Evolutionary conservation across 2,329 filamentous ascomycete species (phyloP).

Genomic region (Podosphaera aphanis): DNA sequence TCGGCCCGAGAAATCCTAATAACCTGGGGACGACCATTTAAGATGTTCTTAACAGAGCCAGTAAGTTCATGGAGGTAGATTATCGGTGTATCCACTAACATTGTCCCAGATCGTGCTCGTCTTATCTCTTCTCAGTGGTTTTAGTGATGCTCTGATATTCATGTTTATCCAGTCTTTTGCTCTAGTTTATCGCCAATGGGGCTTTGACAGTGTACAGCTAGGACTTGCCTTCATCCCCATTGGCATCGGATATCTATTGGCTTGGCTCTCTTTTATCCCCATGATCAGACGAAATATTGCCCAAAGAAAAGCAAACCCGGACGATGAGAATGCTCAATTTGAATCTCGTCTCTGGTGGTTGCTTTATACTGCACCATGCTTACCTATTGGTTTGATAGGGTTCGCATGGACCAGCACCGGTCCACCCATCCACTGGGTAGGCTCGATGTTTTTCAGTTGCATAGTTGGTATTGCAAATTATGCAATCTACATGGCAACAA

Average conservation of each 20-base stretch:
- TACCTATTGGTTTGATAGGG: slow-evolving; percentile 44
- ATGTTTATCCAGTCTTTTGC: slow-evolving; percentile 52
- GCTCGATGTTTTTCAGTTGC: slow-evolving; percentile 37
- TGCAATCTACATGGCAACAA: slow-evolving; percentile 48
- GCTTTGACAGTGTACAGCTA: slow-evolving; percentile 30
- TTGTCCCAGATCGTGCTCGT: slow-evolving; percentile 34
- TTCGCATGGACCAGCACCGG: slow-evolving; percentile 32
- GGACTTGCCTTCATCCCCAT: slow-evolving; percentile 43
- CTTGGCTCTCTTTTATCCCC: slow-evolving; percentile 34
- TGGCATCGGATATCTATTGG: slow-evolving; percentile 39
- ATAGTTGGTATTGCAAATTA: slow-evolving; percentile 54
- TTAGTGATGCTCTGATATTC: slow-evolving; percentile 54
- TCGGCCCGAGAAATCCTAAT: slow-evolving; percentile 29
- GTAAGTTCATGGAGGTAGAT: not conserved
- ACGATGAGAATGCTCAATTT: slow-evolving; percentile 38
- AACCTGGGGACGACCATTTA: slow-evolving; percentile 41
- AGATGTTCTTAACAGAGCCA: slow-evolving; percentile 51
- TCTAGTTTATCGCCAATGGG: slow-evolving; percentile 45
- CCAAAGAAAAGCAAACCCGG: slow-evolving; percentile 25
- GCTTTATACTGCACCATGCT: slow-evolving; percentile 33
- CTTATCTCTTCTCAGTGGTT: slow-evolving; percentile 46
- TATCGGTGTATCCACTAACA: not conserved
- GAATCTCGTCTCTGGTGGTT: slow-evolving; percentile 44
- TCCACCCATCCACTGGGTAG: slow-evolving; percentile 42
- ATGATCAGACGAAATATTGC: slow-evolving; percentile 30